A percentile compares a stretch with the other conserved stretches of the same genome.
Conservation (phyloP, 176 grass and related monocot genomes). For the Triticum timopheevii region DNA sequence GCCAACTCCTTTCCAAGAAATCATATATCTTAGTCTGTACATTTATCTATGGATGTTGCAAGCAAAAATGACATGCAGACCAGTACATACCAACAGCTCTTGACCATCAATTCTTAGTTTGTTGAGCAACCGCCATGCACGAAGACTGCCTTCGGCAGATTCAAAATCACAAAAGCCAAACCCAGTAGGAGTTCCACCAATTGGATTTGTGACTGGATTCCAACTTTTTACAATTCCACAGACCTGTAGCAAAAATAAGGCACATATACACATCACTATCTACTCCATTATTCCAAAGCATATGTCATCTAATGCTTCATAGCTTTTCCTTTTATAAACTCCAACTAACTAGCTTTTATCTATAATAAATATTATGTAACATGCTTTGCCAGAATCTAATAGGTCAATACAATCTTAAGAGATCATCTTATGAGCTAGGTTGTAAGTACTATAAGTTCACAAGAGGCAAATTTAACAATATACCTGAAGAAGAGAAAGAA, state of each 20-base stretch:
- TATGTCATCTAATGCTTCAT: slow-evolving; percentile 2
- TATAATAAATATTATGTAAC: not conserved
- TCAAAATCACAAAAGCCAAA: slow-evolving; percentile 97
- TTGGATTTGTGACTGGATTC: slow-evolving; percentile 80
- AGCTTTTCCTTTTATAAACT: not conserved
- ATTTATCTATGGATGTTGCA: not conserved
- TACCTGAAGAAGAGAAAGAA: slow-evolving; percentile 70
- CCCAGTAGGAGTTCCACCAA: slow-evolving; percentile 57
- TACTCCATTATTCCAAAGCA: not conserved
- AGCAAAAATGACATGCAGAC: slow-evolving; percentile 9
- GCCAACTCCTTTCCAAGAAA: not conserved
- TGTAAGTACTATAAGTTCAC: not conserved
- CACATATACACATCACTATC: not conserved
- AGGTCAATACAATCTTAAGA: not conserved
- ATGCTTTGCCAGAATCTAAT: not conserved
- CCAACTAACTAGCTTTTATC: not conserved
- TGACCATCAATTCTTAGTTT: slow-evolving; percentile 84
- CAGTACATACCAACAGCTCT: slow-evolving; percentile 66
- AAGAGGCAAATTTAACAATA: slow-evolving; percentile 6
- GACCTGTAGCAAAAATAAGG: slow-evolving; percentile 39
- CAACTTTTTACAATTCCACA: slow-evolving; percentile 80
- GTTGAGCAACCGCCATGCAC: slow-evolving; percentile 66
- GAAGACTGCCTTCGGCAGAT: slow-evolving; percentile 75
- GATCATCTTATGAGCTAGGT: not conserved
- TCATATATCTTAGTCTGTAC: not conserved